Percentiles rank a stretch among this genome's conserved stretches.
Evolutionary conservation across 2,329 filamentous ascomycete species (phyloP).

Genomic region (Zymoseptoria pseudotritici): DNA sequence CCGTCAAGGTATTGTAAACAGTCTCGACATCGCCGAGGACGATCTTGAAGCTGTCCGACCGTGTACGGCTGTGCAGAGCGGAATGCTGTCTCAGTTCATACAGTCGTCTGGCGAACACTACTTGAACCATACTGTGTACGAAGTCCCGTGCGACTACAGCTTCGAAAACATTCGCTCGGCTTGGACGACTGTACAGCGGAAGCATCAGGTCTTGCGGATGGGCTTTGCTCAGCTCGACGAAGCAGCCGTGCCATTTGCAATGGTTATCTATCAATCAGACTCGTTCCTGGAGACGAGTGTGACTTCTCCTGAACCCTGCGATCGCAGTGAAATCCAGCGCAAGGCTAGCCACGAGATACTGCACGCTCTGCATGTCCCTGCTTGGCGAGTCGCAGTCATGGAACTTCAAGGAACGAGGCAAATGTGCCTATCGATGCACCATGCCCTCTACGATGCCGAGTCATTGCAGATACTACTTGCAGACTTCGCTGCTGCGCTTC

Average conservation of each 20-base stretch:
- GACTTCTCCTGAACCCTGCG: background rate
- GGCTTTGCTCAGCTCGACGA: slow-evolving; percentile 62
- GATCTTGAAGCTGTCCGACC: slow-evolving; percentile 57
- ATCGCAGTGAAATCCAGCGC: slow-evolving; percentile 26
- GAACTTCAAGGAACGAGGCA: slow-evolving; percentile 16
- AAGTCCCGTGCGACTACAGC: slow-evolving; percentile 38
- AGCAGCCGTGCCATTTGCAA: slow-evolving; percentile 58
- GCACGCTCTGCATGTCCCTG: slow-evolving; percentile 44
- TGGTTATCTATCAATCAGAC: slow-evolving; percentile 54
- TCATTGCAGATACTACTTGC: slow-evolving; percentile 60
- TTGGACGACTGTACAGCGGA: slow-evolving; percentile 49
- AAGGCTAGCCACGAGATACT: slow-evolving; percentile 29
- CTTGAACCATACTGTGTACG: slow-evolving; percentile 62
- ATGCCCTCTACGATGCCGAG: slow-evolving; percentile 78
- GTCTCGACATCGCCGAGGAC: slow-evolving; percentile 26
- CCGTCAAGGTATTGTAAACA: slow-evolving; percentile 27
- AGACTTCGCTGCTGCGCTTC: slow-evolving; percentile 46
- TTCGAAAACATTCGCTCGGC: slow-evolving; percentile 43
- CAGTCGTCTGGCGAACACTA: slow-evolving; percentile 62
- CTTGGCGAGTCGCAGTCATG: slow-evolving; percentile 56
- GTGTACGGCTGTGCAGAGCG: slow-evolving; percentile 71
- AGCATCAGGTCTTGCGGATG: slow-evolving; percentile 67
- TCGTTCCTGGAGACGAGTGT: background rate
- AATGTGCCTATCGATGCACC: slow-evolving; percentile 57
- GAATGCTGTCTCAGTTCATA: slow-evolving; percentile 69